These are phyloP conservation scores for Melaleuca quinquenervia DNA, from an alignment of 345 rosid genomes.

Conservation along the genomic window DNA sequence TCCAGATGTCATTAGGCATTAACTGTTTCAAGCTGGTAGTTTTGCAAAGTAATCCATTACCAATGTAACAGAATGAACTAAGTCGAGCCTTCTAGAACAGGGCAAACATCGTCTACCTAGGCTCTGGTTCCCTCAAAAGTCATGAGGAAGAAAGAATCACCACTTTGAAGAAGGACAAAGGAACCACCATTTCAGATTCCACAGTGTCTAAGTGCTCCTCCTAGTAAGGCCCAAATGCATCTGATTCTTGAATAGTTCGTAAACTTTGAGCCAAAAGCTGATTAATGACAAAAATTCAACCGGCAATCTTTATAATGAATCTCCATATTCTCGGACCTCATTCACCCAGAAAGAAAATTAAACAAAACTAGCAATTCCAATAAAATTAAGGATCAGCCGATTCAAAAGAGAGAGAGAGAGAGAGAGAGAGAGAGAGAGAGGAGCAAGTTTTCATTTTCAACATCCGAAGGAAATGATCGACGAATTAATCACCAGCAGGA, in stretches of 20 bases:
- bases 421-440: background rate
- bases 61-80: background rate
- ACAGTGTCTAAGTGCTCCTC: background rate
- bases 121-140: background rate
- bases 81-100: background rate
- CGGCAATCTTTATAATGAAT: background rate
- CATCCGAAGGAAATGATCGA: background rate
- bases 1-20: background rate
- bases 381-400: background rate
- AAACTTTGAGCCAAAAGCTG: background rate
- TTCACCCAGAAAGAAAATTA: background rate
- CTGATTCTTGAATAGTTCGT: background rate
- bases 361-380: background rate
- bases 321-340: background rate
- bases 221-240: background rate
- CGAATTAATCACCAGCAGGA: background rate
- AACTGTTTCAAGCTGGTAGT: background rate
- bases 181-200: background rate
- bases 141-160: background rate
- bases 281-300: background rate
- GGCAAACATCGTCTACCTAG: background rate
- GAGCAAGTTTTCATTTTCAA: background rate
- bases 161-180: background rate
- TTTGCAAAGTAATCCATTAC: background rate
- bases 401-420: background rate